Conservation (phyloP, 768 basidiomycete genomes). For the Atractiella rhizophila region DNA sequence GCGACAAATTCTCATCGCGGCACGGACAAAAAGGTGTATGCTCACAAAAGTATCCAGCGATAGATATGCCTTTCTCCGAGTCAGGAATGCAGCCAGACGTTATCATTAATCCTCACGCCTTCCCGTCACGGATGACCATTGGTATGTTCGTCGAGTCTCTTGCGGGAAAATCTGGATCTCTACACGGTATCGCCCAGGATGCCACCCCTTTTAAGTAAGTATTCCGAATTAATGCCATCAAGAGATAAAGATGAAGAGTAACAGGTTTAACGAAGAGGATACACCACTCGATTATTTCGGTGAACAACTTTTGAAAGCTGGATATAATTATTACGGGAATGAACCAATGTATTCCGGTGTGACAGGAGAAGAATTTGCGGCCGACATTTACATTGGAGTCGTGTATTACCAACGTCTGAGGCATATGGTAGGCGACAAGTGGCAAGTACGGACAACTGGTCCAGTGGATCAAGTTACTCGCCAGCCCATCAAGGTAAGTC, state of each 20-base stretch:
- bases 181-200: constrained; percentile 96
- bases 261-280: constrained; percentile 47
- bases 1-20: constrained; percentile 96
- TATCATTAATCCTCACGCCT: constrained; percentile 98
- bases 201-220: constrained; percentile 90
- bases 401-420: constrained; percentile 96
- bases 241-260: neutral
- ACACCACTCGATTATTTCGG: constrained; percentile 97
- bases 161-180: constrained; percentile 96
- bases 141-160: constrained; percentile 99
- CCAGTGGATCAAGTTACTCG: constrained; percentile 86
- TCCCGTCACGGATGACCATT: constrained; percentile 98
- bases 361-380: constrained; percentile 91
- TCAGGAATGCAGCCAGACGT: constrained; percentile 97
- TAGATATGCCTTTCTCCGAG: constrained; percentile 98
- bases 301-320: constrained; percentile 68
- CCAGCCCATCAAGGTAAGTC: constrained; percentile 76
- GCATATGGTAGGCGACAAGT: constrained; percentile 99
- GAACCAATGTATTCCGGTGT: constrained; percentile 99
- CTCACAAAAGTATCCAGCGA: constrained; percentile 91
- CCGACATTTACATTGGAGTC: constrained; percentile 93
- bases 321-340: constrained; percentile 97
- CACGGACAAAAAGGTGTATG: constrained; percentile 99
- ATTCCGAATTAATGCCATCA: neutral
- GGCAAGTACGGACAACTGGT: constrained; percentile 94